phyloP scores from a whole-genome alignment of 768 basidiomycete species.

The Bullera alba region DNA sequence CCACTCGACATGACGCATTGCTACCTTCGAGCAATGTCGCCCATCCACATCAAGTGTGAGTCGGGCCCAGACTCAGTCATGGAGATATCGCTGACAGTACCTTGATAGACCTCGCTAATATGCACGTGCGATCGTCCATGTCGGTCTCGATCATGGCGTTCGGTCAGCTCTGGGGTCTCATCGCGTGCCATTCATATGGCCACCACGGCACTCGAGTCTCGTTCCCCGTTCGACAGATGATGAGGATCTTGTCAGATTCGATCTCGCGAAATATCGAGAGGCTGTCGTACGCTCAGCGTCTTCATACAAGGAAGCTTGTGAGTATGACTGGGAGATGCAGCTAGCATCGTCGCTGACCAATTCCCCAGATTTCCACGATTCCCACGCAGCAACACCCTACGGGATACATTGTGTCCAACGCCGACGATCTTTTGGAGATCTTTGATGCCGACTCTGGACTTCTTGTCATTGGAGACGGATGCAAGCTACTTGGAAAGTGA shows the following conservation, averaged over 20 bases:
- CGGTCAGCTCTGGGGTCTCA: conserved; percentile 70
- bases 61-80: background rate
- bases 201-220: conserved; percentile 73
- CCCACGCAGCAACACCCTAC: conserved; percentile 62
- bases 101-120: conserved; percentile 61
- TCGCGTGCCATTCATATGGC: conserved; percentile 72
- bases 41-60: conserved; percentile 72
- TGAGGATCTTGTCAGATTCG: conserved; percentile 68
- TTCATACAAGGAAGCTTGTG: conserved; percentile 71
- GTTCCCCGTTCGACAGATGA: conserved; percentile 75
- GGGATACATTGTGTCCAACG: conserved; percentile 71
- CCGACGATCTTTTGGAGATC: conserved; percentile 66
- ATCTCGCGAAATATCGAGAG: conserved; percentile 74
- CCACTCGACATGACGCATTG: conserved; percentile 80
- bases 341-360: background rate
- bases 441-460: conserved; percentile 61
- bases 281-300: conserved; percentile 65
- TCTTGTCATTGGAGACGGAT: conserved; percentile 55
- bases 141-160: conserved; percentile 79
- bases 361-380: conserved; percentile 60
- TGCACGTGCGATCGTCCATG: conserved; percentile 78
- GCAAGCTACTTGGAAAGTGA: conserved; percentile 51
- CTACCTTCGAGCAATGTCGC: conserved; percentile 78
- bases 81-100: conserved; percentile 8
- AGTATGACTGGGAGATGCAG: conserved; percentile 22